A percentile compares a stretch with the other conserved stretches of the same genome.
Conservation (phyloP, 257 asterid genomes). For the Ocimum tenuiflorum region DNA sequence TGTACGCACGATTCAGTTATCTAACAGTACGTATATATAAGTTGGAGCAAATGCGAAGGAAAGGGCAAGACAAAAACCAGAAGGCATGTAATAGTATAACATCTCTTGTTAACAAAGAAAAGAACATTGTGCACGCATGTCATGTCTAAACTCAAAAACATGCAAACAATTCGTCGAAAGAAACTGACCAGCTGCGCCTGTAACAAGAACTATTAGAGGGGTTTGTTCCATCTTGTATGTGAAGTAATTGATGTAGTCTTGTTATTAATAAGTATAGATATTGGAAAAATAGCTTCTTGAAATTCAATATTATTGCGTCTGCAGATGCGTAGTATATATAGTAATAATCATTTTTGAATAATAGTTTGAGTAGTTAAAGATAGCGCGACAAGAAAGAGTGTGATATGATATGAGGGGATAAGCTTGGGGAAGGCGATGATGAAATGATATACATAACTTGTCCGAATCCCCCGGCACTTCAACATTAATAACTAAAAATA, state of each 20-base stretch:
- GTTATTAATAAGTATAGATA: no score
- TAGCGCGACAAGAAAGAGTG: background rate
- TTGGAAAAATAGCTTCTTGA: no score
- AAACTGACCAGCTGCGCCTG: background rate
- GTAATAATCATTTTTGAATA: no score
- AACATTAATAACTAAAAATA: no score
- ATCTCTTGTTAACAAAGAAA: slow-evolving; percentile 43
- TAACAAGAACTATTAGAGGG: background rate
- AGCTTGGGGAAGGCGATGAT: background rate
- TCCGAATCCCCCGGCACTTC: background rate
- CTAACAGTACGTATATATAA: no score
- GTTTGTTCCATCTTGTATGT: background rate
- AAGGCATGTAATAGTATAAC: slow-evolving; percentile 57
- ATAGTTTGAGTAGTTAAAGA: background rate
- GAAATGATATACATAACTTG: background rate
- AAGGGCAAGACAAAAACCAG: slow-evolving; percentile 41
- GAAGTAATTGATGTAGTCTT: no score
- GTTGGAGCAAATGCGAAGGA: slow-evolving; percentile 13
- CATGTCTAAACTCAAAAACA: background rate
- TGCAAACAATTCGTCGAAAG: background rate
- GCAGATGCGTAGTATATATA: no score
- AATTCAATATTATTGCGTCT: no score
- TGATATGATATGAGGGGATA: background rate
- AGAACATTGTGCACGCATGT: slow-evolving; percentile 30
- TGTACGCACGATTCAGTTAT: no score